phyloP scores from a whole-genome alignment of 2,329 filamentous ascomycete genomes.

The Emmonsiellopsis sp. region DNA sequence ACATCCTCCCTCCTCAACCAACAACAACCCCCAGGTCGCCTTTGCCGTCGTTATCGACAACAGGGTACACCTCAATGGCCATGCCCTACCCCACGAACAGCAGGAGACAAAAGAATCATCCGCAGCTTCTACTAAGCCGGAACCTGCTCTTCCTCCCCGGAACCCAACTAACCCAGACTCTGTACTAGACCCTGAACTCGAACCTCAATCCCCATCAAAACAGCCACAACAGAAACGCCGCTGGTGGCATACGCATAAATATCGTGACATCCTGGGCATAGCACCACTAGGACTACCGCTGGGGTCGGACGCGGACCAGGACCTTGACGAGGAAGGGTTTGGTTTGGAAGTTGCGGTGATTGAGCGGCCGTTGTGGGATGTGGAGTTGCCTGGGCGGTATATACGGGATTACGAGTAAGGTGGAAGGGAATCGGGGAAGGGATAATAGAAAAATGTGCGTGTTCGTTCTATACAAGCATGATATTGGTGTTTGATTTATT shows the following conservation, averaged over 20 bases:
- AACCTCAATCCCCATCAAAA: constrained; percentile 13
- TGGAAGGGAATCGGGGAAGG: not conserved
- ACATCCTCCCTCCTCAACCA: constrained; percentile 10
- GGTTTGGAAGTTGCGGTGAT: constrained; percentile 70
- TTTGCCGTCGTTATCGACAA: constrained; percentile 14
- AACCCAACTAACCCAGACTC: not conserved
- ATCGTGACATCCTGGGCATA: constrained; percentile 80
- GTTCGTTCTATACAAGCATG: not conserved
- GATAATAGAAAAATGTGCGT: not conserved
- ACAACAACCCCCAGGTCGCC: constrained; percentile 2
- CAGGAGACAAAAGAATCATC: not conserved
- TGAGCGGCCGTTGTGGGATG: constrained; percentile 76
- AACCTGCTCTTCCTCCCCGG: constrained; percentile 3
- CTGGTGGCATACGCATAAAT: constrained; percentile 82
- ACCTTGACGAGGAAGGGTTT: constrained; percentile 17
- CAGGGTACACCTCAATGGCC: constrained; percentile 3
- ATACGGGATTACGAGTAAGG: constrained; percentile 46
- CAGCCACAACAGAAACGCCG: constrained; percentile 19
- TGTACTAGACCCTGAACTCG: constrained; percentile 13
- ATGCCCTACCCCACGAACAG: not conserved
- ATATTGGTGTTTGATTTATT: no score
- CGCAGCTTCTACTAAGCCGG: constrained; percentile 1
- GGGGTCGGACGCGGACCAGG: constrained; percentile 22
- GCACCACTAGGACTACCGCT: constrained; percentile 40
- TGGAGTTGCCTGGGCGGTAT: constrained; percentile 66